Evolutionary conservation across 768 basidiomycete genomes (phyloP).

Genomic region (Galerina sulciceps): DNA sequence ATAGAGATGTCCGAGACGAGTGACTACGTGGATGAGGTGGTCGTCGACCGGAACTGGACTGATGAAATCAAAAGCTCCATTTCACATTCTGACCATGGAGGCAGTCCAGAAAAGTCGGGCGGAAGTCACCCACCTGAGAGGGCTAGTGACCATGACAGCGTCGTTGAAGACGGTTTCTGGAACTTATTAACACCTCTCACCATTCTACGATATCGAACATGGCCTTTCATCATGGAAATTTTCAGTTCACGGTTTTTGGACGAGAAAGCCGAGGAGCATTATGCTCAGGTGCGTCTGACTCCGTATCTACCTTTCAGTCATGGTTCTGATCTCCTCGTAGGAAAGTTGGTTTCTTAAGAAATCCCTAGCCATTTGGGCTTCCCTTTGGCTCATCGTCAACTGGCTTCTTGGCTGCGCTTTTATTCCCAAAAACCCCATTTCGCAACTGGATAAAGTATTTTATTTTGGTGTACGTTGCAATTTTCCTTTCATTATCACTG

Average conservation of each 20-base stretch:
- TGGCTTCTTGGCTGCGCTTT: constrained; percentile 69
- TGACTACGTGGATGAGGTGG: constrained; percentile 66
- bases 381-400: constrained; percentile 66
- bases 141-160: constrained; percentile 36
- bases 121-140: constrained; percentile 38
- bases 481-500: neutral
- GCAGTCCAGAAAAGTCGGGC: constrained; percentile 52
- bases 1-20: constrained; percentile 30
- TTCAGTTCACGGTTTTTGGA: constrained; percentile 68
- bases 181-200: constrained; percentile 39
- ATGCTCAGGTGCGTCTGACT: constrained; percentile 37
- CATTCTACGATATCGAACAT: constrained; percentile 59
- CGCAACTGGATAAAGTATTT: constrained; percentile 61
- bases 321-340: constrained; percentile 24
- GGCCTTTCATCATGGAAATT: constrained; percentile 58
- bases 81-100: constrained; percentile 55
- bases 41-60: constrained; percentile 75
- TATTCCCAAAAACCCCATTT: constrained; percentile 44
- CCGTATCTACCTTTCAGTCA: neutral
- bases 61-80: constrained; percentile 60
- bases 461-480: constrained; percentile 49
- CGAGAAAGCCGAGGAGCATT: constrained; percentile 49
- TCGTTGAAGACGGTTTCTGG: constrained; percentile 27
- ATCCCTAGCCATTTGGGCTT: constrained; percentile 64
- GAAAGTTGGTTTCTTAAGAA: constrained; percentile 80